Conservation (phyloP, 2,329 filamentous ascomycete genomes). For the Ophiostoma sp. region DNA sequence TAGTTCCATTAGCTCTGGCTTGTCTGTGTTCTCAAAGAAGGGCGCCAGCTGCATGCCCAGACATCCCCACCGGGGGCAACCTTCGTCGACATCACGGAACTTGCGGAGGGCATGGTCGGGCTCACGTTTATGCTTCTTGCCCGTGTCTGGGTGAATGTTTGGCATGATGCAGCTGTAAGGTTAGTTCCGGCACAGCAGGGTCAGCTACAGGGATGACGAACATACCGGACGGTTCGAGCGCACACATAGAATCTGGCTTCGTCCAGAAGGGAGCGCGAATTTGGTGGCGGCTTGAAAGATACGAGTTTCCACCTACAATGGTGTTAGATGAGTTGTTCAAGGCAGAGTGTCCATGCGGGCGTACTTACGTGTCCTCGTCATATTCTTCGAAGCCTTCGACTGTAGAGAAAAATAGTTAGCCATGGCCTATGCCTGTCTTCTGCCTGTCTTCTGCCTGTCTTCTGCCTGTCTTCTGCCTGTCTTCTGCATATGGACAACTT, state of each 20-base stretch:
- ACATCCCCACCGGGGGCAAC: conserved; percentile 51
- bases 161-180: conserved; percentile 54
- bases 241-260: conserved; percentile 48
- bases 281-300: conserved; percentile 44
- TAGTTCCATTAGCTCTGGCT: conserved; percentile 35
- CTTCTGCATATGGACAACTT: conserved; percentile 27
- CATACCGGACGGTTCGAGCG: conserved; percentile 55
- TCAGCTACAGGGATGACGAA: conserved; percentile 25
- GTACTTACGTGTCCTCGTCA: conserved; percentile 50
- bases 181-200: not conserved
- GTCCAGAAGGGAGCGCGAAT: conserved; percentile 40
- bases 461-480: not conserved
- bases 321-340: not conserved
- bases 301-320: conserved; percentile 54
- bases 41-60: conserved; percentile 63
- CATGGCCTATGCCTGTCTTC: not conserved
- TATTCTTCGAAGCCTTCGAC: conserved; percentile 56
- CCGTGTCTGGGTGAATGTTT: conserved; percentile 61
- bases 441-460: not conserved
- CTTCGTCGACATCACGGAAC: conserved; percentile 55
- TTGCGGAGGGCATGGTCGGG: conserved; percentile 55
- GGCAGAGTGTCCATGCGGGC: not conserved
- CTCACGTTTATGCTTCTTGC: conserved; percentile 49
- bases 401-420: not conserved
- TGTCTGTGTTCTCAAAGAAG: conserved; percentile 36